Percentiles rank a stretch among this genome's conserved stretches.
Conservation (phyloP, 169 alveolate species). For the Eimeria acervulina region DNA sequence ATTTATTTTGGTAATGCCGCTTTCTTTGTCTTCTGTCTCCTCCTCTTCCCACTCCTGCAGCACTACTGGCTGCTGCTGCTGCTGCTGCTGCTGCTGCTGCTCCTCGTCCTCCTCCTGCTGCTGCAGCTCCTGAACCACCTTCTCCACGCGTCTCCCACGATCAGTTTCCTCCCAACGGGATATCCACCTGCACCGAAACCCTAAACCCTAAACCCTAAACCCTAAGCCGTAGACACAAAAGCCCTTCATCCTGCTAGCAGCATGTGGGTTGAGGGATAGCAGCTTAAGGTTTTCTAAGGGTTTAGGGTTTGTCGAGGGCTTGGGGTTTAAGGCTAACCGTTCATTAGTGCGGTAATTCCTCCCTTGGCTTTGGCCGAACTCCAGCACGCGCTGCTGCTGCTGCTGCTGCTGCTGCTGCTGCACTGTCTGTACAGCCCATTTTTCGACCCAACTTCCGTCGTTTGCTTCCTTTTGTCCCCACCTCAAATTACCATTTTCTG, state of each 20-base stretch:
- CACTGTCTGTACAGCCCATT: constrained; percentile 73
- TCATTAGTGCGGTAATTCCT: constrained; percentile 26
- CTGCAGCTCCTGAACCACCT: constrained; percentile 70
- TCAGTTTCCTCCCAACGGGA: constrained; percentile 64
- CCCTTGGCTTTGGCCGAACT: constrained; percentile 76
- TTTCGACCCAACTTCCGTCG: constrained; percentile 80
- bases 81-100: constrained; percentile 24
- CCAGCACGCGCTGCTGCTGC: background rate
- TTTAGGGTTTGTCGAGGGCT: background rate
- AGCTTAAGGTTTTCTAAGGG: background rate
- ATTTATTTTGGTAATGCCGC: background rate
- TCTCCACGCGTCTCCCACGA: constrained; percentile 73
- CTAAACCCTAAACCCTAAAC: background rate
- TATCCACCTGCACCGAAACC: constrained; percentile 39
- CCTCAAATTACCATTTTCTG: constrained; percentile 4
- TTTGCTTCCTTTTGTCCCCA: constrained; percentile 77
- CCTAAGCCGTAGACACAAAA: background rate
- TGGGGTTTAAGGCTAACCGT: background rate
- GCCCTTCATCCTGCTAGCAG: background rate
- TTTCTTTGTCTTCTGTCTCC: constrained; percentile 4
- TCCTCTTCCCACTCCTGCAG: constrained; percentile 76
- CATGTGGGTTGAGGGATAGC: background rate
- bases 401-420: constrained; percentile 30
- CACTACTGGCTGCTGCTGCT: constrained; percentile 6
- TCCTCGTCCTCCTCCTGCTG: constrained; percentile 40